A percentile compares a stretch with the other conserved stretches of the same genome.
These are phyloP conservation scores for Bruguiera sexangula DNA, from an alignment of 345 rosid species.

Conservation along the genomic window DNA sequence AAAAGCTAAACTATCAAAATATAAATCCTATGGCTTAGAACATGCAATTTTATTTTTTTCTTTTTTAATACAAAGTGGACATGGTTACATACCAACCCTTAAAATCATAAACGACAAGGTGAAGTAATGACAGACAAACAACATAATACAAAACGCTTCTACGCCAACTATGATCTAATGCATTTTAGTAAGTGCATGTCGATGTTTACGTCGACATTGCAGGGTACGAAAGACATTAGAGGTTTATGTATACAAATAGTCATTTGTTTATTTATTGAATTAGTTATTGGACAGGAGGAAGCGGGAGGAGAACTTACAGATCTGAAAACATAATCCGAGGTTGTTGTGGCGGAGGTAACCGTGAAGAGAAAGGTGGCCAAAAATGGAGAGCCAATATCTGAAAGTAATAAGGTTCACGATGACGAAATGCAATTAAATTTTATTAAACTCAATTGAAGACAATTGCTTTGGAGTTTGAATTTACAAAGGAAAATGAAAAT, in stretches of 20 bases:
- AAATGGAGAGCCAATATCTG: background rate
- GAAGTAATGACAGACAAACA: background rate
- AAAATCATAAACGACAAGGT: background rate
- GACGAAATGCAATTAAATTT: background rate
- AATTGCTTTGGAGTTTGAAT: no score
- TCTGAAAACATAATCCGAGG: slow-evolving; percentile 18
- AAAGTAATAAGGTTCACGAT: background rate
- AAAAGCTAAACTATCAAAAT: no score
- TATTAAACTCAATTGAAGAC: background rate
- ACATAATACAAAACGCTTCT: background rate
- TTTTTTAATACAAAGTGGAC: no score
- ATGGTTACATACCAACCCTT: no score
- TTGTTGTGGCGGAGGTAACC: background rate
- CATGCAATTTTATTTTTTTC: no score
- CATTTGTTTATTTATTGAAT: no score
- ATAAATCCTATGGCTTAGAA: no score
- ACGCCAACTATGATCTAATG: background rate
- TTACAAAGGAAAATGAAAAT: no score
- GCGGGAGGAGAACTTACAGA: slow-evolving; percentile 33
- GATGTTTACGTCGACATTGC: no score
- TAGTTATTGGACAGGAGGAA: background rate
- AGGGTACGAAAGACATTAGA: no score
- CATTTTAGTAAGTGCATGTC: no score
- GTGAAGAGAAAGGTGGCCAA: background rate
- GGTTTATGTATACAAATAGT: no score